These are phyloP conservation scores for Pyrenochaeta sp. DNA, from an alignment of 2,329 filamentous ascomycete genomes.

Conservation along the genomic window DNA sequence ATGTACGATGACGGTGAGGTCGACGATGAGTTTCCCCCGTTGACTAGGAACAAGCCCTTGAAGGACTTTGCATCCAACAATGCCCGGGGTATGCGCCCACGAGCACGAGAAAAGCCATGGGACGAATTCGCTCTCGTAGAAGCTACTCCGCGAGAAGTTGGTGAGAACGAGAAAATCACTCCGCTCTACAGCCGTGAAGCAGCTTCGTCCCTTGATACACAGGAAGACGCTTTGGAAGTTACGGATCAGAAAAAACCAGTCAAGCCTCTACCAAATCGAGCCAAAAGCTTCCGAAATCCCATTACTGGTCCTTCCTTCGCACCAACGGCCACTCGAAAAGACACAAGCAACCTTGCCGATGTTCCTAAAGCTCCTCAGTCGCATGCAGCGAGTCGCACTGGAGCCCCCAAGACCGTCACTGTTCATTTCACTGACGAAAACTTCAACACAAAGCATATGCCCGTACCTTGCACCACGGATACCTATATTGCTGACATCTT, in stretches of 20 bases:
- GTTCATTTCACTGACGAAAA: slow-evolving; percentile 76
- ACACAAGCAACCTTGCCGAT: slow-evolving; percentile 54
- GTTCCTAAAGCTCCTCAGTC: slow-evolving; percentile 52
- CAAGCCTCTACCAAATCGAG: slow-evolving; percentile 44
- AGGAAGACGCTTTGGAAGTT: slow-evolving; percentile 21
- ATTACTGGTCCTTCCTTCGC: slow-evolving; percentile 60
- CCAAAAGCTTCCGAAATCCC: slow-evolving; percentile 57
- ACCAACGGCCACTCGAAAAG: slow-evolving; percentile 55
- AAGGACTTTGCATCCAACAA: slow-evolving; percentile 80
- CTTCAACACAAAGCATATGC: slow-evolving; percentile 73
- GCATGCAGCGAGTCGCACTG: slow-evolving; percentile 63
- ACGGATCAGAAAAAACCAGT: slow-evolving; percentile 27
- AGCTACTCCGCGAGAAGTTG: slow-evolving; percentile 71
- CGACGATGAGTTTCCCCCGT: slow-evolving; percentile 82
- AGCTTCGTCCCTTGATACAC: slow-evolving; percentile 35
- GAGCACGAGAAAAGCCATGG: slow-evolving; percentile 77
- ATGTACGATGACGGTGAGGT: slow-evolving; percentile 88
- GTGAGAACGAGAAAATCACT: slow-evolving; percentile 72
- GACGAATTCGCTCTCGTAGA: slow-evolving; percentile 84
- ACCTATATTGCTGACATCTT: slow-evolving; percentile 85
- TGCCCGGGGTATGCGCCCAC: slow-evolving; percentile 69
- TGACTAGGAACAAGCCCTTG: slow-evolving; percentile 77
- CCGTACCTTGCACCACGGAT: slow-evolving; percentile 78
- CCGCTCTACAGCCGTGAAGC: slow-evolving; percentile 70
- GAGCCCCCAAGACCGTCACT: slow-evolving; percentile 73